Percentiles rank a stretch among this genome's conserved stretches.
Conservation (phyloP, 805 yeast species). For the Suhomyces pyralidae region DNA sequence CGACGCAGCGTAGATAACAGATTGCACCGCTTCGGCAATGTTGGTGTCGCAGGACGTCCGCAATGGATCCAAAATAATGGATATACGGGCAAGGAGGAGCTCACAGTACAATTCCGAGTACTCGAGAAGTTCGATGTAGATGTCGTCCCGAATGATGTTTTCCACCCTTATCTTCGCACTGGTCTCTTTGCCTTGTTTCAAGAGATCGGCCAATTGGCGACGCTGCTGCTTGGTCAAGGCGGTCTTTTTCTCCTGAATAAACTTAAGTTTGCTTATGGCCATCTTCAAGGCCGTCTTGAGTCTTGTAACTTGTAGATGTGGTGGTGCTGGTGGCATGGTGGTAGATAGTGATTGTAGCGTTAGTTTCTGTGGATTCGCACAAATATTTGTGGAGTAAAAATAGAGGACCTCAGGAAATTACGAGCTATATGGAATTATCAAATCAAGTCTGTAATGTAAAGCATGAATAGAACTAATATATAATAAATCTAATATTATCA, state of each 20-base stretch:
- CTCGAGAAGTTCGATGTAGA: slow-evolving; percentile 74
- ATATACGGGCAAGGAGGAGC: slow-evolving; percentile 68
- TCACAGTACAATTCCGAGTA: slow-evolving; percentile 81
- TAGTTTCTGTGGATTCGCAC: neutral
- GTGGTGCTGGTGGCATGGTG: slow-evolving; percentile 2
- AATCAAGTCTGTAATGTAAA: too few species aligned
- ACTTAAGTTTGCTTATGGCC: slow-evolving; percentile 67
- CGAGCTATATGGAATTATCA: too few species aligned
- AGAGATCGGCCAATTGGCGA: slow-evolving; percentile 64
- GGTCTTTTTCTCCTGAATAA: slow-evolving; percentile 69
- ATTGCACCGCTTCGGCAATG: slow-evolving; percentile 71
- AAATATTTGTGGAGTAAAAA: neutral
- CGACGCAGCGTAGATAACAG: slow-evolving; percentile 66
- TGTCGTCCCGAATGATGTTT: slow-evolving; percentile 78
- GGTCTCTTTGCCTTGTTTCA: slow-evolving; percentile 68
- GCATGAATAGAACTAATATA: too few species aligned
- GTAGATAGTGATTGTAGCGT: neutral
- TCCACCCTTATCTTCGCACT: slow-evolving; percentile 84
- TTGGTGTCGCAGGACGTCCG: slow-evolving; percentile 51
- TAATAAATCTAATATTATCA: too few species aligned
- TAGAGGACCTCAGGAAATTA: too few species aligned
- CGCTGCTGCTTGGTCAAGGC: slow-evolving; percentile 76
- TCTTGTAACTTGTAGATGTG: slow-evolving; percentile 27
- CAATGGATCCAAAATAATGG: slow-evolving; percentile 48
- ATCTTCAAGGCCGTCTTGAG: slow-evolving; percentile 52